These are phyloP conservation scores for Suillus spraguei DNA, from an alignment of 768 basidiomycete species.

Conservation along the genomic window DNA sequence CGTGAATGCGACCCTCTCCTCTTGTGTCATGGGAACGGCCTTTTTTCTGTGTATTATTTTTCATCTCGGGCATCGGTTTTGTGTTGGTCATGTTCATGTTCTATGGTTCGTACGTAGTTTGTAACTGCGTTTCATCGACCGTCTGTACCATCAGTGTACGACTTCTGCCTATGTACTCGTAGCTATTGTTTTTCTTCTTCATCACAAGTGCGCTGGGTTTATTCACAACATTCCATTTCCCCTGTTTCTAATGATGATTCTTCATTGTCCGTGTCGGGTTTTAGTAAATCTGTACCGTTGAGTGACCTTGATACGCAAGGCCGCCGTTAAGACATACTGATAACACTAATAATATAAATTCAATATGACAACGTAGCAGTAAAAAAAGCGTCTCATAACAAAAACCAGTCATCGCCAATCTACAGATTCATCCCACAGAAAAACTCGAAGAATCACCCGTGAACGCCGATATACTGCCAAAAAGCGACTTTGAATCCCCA, in stretches of 20 bases:
- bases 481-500: slow-evolving; percentile 73
- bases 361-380: neutral
- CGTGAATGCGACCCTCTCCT: neutral
- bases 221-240: neutral
- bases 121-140: neutral
- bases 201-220: neutral
- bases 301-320: no score
- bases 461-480: slow-evolving; percentile 66
- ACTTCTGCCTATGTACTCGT: neutral
- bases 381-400: neutral
- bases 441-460: slow-evolving; percentile 64
- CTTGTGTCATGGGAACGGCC: neutral
- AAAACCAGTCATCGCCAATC: neutral
- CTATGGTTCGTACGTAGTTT: neutral
- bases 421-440: slow-evolving; percentile 39
- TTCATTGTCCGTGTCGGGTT: neutral
- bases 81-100: neutral
- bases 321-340: neutral
- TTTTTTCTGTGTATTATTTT: neutral
- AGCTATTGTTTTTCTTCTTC: neutral
- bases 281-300: neutral
- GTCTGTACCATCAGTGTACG: neutral
- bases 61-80: neutral
- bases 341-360: no score
- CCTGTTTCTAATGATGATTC: neutral